Evolutionary conservation across 169 alveolate species (phyloP), one percentile per base, ranked within the genome.

Genomic region (Plasmodium vivax): DNA sequence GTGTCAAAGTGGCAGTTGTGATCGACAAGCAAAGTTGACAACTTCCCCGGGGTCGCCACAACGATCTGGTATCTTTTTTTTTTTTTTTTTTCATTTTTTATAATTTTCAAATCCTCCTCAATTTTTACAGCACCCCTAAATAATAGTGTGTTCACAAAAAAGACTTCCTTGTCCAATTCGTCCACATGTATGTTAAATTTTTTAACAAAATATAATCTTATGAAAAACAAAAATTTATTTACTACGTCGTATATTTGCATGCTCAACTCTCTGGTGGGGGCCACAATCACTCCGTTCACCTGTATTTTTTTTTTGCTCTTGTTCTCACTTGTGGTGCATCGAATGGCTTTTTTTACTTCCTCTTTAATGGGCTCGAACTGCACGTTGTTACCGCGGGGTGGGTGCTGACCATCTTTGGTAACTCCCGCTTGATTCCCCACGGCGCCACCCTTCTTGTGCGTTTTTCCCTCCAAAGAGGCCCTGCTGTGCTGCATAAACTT

Each of bases 221-320:
- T 75, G 43, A 87, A 87, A 47, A 87, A 87, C 43, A 87, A 7
- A 51, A 77, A 87, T 51, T 87, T 87, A 34, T 87, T 87, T 87
- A 87, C 71, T 77, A 77, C 71, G 62, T 87, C 82, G 68, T 75
- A 95, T 79, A 98, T 98, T 93, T 98, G 98, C 72, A 98, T 96
- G 94, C 99, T 98, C 16, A 98, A 96, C 88, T 98, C 99, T 87
- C 99, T 95, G 34, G 99, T 98, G 27, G 99, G 99, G 19, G 99
- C 97, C 74, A 98, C 83, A 23, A 97, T 96, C 16, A 97, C 91
- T 6, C 98, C 99, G 90, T 93, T 97, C 92, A 96, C 96, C 58
- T 87, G 68, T 47, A 87, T 51, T 2, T 30, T 16, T 38, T 75
- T 45, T 7, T 77, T 32, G 10, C 54, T 71, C 82, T 87, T 87